Percentiles rank a stretch among this genome's conserved stretches.
These are phyloP conservation scores for Leccinum obscurum DNA, from an alignment of 768 basidiomycete species.

Conservation along the genomic window DNA sequence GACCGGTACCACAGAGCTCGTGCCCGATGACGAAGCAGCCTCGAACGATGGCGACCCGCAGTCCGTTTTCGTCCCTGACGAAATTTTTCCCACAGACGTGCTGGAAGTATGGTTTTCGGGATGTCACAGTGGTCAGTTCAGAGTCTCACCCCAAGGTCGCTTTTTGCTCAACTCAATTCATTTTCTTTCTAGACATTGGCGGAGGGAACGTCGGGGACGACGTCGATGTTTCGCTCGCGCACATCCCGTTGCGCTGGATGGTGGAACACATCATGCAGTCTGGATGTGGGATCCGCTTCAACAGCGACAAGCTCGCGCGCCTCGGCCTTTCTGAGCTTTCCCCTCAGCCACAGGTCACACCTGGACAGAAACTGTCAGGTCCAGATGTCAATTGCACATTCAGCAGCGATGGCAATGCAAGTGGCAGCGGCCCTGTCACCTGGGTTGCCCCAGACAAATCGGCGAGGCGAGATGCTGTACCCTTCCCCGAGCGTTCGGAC, in stretches of 20 bases:
- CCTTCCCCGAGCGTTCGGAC: constrained; percentile 13
- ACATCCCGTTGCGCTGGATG: constrained; percentile 79
- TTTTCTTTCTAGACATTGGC: constrained; percentile 57
- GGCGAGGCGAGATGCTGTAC: neutral
- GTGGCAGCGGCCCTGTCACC: neutral
- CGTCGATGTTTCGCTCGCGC: constrained; percentile 43
- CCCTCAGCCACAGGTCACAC: constrained; percentile 11
- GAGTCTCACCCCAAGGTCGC: neutral
- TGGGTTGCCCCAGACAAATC: neutral
- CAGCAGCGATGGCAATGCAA: neutral
- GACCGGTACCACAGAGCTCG: neutral
- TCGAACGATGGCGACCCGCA: neutral
- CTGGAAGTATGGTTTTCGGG: constrained; percentile 83
- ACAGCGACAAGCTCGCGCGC: constrained; percentile 46
- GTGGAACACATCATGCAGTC: constrained; percentile 60
- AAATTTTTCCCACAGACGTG: constrained; percentile 44
- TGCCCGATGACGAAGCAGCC: neutral
- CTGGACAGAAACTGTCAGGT: neutral
- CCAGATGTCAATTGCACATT: neutral
- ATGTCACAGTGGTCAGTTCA: constrained; percentile 60
- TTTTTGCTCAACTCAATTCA: neutral
- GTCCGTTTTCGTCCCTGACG: neutral
- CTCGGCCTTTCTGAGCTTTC: constrained; percentile 35
- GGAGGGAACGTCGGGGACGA: constrained; percentile 57
- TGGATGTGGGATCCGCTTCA: constrained; percentile 60